A percentile compares a stretch with the other conserved stretches of the same genome.
phyloP scores from a whole-genome alignment of 176 grass and related monocot species.

The Aegilops bicornis region DNA sequence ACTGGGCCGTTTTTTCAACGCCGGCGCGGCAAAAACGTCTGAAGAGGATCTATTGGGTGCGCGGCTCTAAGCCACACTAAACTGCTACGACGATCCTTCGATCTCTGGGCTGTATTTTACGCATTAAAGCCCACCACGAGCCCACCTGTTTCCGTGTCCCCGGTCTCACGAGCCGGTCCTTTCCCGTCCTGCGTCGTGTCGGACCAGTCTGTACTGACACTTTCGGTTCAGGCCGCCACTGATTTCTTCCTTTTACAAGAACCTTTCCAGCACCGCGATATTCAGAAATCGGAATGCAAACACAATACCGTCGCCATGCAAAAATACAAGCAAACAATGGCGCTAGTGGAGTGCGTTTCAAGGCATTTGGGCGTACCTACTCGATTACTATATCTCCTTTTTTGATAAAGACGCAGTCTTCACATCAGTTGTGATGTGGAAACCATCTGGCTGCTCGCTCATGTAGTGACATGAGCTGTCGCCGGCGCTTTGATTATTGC shows the following conservation, averaged over 20 bases:
- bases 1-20: no score
- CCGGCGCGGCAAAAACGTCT: no score
- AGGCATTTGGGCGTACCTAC: background rate
- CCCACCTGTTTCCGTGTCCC: background rate
- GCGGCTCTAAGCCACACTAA: background rate
- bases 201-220: background rate
- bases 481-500: background rate
- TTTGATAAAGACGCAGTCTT: background rate
- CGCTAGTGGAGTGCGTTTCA: background rate
- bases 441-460: background rate
- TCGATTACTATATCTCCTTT: background rate
- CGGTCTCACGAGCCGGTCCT: background rate
- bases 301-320: background rate
- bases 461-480: background rate
- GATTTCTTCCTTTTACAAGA: background rate
- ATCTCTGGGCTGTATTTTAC: background rate
- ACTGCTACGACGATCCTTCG: background rate
- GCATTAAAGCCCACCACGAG: background rate
- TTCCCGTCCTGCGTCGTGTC: background rate
- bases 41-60: no score
- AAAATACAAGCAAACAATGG: background rate
- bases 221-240: background rate
- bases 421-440: background rate
- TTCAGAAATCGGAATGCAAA: background rate
- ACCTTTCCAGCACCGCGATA: background rate